Conservation (phyloP, 2,329 filamentous ascomycete genomes). For the Macrophomina phaseolina region DNA sequence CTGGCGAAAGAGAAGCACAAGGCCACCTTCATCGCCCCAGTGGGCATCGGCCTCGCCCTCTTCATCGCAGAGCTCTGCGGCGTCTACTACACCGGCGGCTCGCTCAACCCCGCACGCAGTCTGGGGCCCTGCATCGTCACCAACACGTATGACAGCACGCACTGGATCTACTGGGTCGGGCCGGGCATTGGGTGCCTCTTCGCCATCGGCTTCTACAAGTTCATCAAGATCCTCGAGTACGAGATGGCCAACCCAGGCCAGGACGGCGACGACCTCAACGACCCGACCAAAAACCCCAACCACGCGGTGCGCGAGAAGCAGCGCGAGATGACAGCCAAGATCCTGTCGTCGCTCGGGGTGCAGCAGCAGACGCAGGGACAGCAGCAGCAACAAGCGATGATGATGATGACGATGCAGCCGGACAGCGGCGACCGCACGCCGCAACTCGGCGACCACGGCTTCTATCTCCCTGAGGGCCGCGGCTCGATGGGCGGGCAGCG, state of each 20-base stretch:
- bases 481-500: not conserved
- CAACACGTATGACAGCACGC: conserved; percentile 46
- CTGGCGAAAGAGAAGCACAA: conserved; percentile 40
- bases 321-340: conserved; percentile 25
- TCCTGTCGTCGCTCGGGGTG: conserved; percentile 21
- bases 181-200: conserved; percentile 47
- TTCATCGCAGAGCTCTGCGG: conserved; percentile 33
- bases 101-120: conserved; percentile 53
- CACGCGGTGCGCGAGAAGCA: conserved; percentile 28
- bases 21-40: conserved; percentile 36
- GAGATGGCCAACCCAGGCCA: conserved; percentile 50
- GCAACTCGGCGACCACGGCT: conserved; percentile 9
- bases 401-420: too few species aligned
- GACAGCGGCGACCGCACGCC: conserved; percentile 21
- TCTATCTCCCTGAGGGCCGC: conserved; percentile 4
- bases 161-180: conserved; percentile 58
- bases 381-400: not conserved
- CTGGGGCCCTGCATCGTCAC: conserved; percentile 53
- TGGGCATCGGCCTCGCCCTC: conserved; percentile 34
- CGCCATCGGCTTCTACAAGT: conserved; percentile 46
- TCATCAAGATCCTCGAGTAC: conserved; percentile 49
- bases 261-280: conserved; percentile 42
- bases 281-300: conserved; percentile 28
- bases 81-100: conserved; percentile 53
- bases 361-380: not conserved